Percentiles rank a stretch among this genome's conserved stretches.
Conservation (phyloP, 2,329 filamentous ascomycete species). For the Aspergillus luchuensis region DNA sequence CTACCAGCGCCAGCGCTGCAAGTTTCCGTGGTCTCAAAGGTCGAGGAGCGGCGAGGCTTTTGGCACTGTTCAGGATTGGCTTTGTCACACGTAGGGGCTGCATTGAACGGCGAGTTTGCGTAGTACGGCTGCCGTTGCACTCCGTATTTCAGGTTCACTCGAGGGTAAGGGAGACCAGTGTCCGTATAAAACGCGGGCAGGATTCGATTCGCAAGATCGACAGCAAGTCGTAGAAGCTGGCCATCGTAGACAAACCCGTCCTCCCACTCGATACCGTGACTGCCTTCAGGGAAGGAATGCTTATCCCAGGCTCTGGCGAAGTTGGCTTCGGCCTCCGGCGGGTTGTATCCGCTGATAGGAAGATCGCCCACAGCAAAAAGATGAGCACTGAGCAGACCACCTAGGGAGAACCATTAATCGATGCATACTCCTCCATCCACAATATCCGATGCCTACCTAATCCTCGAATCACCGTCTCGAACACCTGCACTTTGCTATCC, state of each 20-base stretch:
- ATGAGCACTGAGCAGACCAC: constrained; percentile 88
- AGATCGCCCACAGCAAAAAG: constrained; percentile 89
- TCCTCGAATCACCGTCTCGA: constrained; percentile 94
- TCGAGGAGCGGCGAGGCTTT: constrained; percentile 23
- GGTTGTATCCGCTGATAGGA: constrained; percentile 77
- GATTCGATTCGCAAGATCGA: constrained; percentile 79
- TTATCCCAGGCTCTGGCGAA: constrained; percentile 48
- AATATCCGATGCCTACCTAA: constrained; percentile 40
- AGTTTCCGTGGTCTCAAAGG: constrained; percentile 83
- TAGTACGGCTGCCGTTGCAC: constrained; percentile 75
- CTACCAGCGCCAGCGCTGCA: constrained; percentile 97
- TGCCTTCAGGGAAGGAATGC: constrained; percentile 21
- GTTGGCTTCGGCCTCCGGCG: constrained; percentile 43
- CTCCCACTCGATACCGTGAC: constrained; percentile 64
- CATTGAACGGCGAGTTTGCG: constrained; percentile 75
- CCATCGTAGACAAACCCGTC: constrained; percentile 83
- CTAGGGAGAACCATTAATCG: constrained; percentile 38
- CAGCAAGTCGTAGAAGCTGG: constrained; percentile 83
- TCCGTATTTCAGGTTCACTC: constrained; percentile 86
- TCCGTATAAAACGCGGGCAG: constrained; percentile 89
- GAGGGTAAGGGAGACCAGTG: constrained; percentile 90
- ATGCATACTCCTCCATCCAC: neutral
- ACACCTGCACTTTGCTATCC: constrained; percentile 97
- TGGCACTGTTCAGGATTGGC: constrained; percentile 49
- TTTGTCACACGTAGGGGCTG: constrained; percentile 46